Percentiles rank a stretch among this genome's conserved stretches.
These are phyloP conservation scores for Leccinum cinnamomeum DNA, from an alignment of 1,284 basidiomycete genomes.

Conservation along the genomic window DNA sequence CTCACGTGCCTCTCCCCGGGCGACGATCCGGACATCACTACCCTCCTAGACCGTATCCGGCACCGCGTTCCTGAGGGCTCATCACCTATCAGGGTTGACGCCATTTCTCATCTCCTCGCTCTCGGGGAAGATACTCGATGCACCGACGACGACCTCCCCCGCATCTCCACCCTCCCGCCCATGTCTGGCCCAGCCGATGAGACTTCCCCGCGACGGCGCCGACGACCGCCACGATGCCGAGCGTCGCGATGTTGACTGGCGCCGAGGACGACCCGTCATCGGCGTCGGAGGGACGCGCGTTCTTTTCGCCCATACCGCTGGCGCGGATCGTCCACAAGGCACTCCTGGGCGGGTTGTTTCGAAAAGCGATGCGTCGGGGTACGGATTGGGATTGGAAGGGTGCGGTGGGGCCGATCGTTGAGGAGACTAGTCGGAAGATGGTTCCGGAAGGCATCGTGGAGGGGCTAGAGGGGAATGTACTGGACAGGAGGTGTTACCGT, in stretches of 20 bases:
- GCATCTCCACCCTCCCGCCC: background rate
- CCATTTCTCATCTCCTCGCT: constrained; percentile 23
- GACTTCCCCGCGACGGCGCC: background rate
- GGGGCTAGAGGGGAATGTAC: background rate
- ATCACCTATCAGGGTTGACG: constrained; percentile 16
- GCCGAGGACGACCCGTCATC: background rate
- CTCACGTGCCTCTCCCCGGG: constrained; percentile 19
- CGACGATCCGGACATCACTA: constrained; percentile 22
- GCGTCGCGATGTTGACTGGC: constrained; percentile 24
- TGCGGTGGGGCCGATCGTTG: constrained; percentile 14
- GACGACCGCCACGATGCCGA: constrained; percentile 16
- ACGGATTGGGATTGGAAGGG: constrained; percentile 28
- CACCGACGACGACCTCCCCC: constrained; percentile 10
- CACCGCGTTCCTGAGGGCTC: background rate
- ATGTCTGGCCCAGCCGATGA: background rate
- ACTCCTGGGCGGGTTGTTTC: constrained; percentile 26
- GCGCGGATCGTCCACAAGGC: constrained; percentile 27
- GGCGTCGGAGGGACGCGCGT: background rate
- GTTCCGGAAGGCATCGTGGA: constrained; percentile 13
- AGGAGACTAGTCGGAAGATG: constrained; percentile 25
- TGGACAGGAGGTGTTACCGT: constrained; percentile 17
- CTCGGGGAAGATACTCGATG: constrained; percentile 14
- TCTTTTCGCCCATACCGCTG: constrained; percentile 24
- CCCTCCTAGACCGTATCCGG: constrained; percentile 20
- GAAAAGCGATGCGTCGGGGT: constrained; percentile 20